Evolutionary conservation across 1,284 basidiomycete genomes (phyloP).

Genomic region (Thecaphora frezii): DNA sequence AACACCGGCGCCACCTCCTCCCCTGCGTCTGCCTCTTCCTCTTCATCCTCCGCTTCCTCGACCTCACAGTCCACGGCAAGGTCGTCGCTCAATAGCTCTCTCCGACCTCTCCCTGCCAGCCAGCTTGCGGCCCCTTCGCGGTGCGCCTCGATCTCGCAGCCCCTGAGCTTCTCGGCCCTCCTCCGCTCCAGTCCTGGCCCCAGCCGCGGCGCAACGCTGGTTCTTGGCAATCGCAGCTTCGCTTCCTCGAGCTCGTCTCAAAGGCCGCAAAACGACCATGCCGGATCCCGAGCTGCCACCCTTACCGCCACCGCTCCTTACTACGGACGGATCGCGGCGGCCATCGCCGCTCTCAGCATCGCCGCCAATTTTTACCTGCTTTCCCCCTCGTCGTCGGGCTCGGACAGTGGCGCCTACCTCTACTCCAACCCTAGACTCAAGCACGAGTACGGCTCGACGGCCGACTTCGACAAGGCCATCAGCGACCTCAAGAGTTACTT

Average conservation of each 20-base stretch:
- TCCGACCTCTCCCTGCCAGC: neutral
- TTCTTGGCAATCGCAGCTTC: neutral
- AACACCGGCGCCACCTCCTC: too few species aligned
- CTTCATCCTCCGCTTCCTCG: neutral
- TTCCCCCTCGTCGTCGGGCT: neutral
- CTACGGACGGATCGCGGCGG: neutral
- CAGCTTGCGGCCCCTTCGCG: neutral
- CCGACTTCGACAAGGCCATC: conserved; percentile 31
- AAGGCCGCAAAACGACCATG: neutral
- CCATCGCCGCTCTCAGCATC: conserved; percentile 1
- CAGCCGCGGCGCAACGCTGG: neutral
- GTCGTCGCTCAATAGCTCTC: neutral
- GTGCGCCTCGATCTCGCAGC: conserved; percentile 1
- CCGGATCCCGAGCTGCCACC: neutral
- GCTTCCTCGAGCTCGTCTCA: neutral
- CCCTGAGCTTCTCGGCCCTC: conserved; percentile 1
- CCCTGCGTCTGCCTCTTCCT: neutral
- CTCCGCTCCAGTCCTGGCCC: neutral
- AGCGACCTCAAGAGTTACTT: conserved; percentile 40
- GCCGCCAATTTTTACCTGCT: neutral
- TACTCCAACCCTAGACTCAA: conserved; percentile 23
- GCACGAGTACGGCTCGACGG: conserved; percentile 25
- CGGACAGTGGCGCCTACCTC: neutral
- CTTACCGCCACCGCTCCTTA: neutral
- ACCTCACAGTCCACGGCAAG: neutral